Conservation (phyloP, 805 yeast genomes). For the Pichia phayaonensis region DNA sequence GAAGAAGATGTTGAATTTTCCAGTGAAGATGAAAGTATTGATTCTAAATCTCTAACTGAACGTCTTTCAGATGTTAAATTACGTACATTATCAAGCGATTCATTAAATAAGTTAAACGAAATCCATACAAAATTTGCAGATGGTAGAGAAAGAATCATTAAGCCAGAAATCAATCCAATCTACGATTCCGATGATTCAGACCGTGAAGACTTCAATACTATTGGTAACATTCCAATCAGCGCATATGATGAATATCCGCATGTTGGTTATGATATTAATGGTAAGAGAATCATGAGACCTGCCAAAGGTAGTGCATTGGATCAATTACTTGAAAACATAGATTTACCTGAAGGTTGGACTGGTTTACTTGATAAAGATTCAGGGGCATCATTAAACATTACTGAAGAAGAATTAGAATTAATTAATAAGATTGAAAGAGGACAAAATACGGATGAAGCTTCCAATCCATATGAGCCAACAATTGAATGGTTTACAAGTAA, state of each 20-base stretch:
- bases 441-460: slow-evolving; percentile 69
- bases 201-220: slow-evolving; percentile 69
- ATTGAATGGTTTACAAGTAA: slow-evolving; percentile 93
- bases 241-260: slow-evolving; percentile 98
- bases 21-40: slow-evolving; percentile 30
- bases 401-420: slow-evolving; percentile 81
- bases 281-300: slow-evolving; percentile 97
- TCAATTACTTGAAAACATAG: slow-evolving; percentile 80
- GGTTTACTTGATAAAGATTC: slow-evolving; percentile 88
- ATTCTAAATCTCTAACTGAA: slow-evolving; percentile 43
- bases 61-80: slow-evolving; percentile 47
- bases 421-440: slow-evolving; percentile 80
- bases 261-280: slow-evolving; percentile 93
- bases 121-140: slow-evolving; percentile 55
- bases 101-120: slow-evolving; percentile 26
- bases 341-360: slow-evolving; percentile 98
- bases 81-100: slow-evolving; percentile 38
- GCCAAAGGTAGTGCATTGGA: slow-evolving; percentile 95
- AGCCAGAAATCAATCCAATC: slow-evolving; percentile 90
- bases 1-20: slow-evolving; percentile 46
- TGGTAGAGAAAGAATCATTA: slow-evolving; percentile 69
- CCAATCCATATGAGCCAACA: slow-evolving; percentile 87
- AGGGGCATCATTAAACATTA: slow-evolving; percentile 74
- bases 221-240: slow-evolving; percentile 86
- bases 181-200: slow-evolving; percentile 94